Evolutionary conservation across 2,329 filamentous ascomycete genomes (phyloP).

Genomic region (Arthroderma uncinatum): DNA sequence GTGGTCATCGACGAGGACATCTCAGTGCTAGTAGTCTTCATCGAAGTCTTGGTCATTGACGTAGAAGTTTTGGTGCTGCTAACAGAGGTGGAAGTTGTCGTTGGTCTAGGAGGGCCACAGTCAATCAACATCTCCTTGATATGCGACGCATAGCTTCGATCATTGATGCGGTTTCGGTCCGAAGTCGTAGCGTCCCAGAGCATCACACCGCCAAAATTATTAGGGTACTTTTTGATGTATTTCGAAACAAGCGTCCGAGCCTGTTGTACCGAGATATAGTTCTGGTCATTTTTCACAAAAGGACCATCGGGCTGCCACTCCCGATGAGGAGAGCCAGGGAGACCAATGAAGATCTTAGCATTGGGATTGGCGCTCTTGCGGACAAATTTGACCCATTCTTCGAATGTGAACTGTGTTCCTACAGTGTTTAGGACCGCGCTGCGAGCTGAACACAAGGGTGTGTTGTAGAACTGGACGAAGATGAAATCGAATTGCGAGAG

Average conservation of each 20-base stretch:
- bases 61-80: constrained; percentile 14
- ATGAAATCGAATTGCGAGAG: constrained; percentile 42
- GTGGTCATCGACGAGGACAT: no score
- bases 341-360: constrained; percentile 45
- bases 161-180: constrained; percentile 13
- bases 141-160: constrained; percentile 14
- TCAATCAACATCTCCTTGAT: constrained; percentile 14
- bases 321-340: constrained; percentile 30
- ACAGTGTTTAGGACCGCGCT: constrained; percentile 28
- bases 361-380: constrained; percentile 29
- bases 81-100: constrained; percentile 9
- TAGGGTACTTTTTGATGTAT: constrained; percentile 31
- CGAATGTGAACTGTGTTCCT: constrained; percentile 35
- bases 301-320: constrained; percentile 16
- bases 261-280: constrained; percentile 40
- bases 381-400: constrained; percentile 36
- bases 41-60: no score
- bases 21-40: no score
- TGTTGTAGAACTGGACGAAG: constrained; percentile 49
- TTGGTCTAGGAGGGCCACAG: constrained; percentile 16
- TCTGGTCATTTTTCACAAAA: constrained; percentile 18
- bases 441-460: constrained; percentile 39
- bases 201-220: constrained; percentile 49
- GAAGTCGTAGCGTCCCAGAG: constrained; percentile 23
- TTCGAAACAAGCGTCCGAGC: constrained; percentile 36